A percentile compares a stretch with the other conserved stretches of the same genome.
These are phyloP conservation scores for Lasiodiplodia theobromae DNA, from an alignment of 2,329 filamentous ascomycete genomes.

Conservation along the genomic window DNA sequence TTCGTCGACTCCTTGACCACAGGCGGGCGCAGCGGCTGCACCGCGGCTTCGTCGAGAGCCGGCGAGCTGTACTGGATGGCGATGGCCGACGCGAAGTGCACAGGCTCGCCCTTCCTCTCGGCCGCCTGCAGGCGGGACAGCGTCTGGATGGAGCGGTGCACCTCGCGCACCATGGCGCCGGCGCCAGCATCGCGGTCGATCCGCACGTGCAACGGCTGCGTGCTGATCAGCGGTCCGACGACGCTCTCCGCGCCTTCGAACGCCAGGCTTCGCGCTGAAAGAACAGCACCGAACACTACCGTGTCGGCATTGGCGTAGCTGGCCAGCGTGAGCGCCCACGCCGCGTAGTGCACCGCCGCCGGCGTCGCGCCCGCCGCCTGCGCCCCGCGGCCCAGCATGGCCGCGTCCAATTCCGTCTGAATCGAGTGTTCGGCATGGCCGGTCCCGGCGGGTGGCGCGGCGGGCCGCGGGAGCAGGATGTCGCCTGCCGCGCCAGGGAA, in stretches of 20 bases:
- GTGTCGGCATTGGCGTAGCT: constrained; percentile 43
- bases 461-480: background rate
- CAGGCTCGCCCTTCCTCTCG: background rate
- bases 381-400: background rate
- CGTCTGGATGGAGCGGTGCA: background rate
- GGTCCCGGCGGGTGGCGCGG: background rate
- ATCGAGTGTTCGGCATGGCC: background rate
- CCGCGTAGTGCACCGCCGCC: constrained; percentile 52
- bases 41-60: background rate
- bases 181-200: background rate
- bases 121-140: background rate
- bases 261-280: constrained; percentile 49
- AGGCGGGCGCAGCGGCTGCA: background rate
- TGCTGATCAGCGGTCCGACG: constrained; percentile 43
- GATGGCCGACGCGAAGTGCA: background rate
- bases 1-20: background rate
- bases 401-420: background rate
- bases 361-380: background rate
- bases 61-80: constrained; percentile 5
- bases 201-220: background rate
- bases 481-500: background rate
- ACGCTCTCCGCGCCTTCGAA: constrained; percentile 47
- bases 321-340: constrained; percentile 42
- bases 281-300: constrained; percentile 52
- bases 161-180: background rate